Evolutionary conservation across 2,329 filamentous ascomycete genomes (phyloP).

Genomic region (Aureobasidium zeae): DNA sequence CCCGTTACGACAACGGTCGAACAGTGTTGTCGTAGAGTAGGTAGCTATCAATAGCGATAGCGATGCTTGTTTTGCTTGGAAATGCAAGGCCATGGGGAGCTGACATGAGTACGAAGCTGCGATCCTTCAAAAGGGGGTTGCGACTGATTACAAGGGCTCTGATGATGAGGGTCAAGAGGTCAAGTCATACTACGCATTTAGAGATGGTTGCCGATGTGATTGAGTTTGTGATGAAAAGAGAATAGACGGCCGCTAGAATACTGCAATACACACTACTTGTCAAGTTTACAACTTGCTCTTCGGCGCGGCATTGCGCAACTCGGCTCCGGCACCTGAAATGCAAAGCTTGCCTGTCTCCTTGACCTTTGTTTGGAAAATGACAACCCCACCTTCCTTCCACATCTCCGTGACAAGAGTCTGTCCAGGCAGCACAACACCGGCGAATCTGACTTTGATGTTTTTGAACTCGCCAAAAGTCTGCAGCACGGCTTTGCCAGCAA

Average conservation of each 20-base stretch:
- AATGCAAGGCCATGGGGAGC: too few relatives aligned
- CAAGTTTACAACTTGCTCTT: conserved; percentile 41
- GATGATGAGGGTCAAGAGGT: too few relatives aligned
- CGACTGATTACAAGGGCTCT: too few relatives aligned
- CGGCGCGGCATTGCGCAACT: conserved; percentile 49
- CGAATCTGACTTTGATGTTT: conserved; percentile 89
- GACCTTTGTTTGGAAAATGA: conserved; percentile 79
- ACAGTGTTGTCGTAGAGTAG: too few relatives aligned
- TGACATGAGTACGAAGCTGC: too few relatives aligned
- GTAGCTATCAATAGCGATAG: too few relatives aligned
- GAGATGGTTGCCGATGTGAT: too few relatives aligned
- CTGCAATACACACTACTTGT: conserved; percentile 8
- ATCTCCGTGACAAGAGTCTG: conserved; percentile 89
- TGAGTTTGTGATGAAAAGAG: conserved; percentile 13
- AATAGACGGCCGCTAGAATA: conserved; percentile 15
- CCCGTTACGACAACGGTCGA: too few relatives aligned
- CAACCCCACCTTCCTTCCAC: conserved; percentile 76
- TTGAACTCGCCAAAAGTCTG: conserved; percentile 73
- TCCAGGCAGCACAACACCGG: conserved; percentile 72
- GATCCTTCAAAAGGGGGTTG: too few relatives aligned
- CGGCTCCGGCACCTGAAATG: conserved; percentile 70
- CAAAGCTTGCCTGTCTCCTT: conserved; percentile 88
- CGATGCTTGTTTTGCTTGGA: too few relatives aligned
- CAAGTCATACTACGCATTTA: too few relatives aligned
- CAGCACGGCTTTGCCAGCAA: conserved; percentile 83